Evolutionary conservation across 306 rosid species (phyloP).

Genomic region (Psophocarpus tetragonolobus): DNA sequence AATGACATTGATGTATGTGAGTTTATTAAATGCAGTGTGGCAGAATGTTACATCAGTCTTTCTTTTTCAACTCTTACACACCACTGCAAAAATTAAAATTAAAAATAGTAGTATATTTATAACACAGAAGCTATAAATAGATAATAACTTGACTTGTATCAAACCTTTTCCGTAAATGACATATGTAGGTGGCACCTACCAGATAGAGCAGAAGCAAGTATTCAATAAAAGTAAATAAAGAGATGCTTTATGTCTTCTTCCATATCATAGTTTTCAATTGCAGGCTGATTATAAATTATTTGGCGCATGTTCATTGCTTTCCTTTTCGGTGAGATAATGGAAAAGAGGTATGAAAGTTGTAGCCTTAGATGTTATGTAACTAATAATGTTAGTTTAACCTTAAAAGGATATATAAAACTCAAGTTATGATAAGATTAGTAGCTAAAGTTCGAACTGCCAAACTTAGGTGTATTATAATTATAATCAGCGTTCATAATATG

Average conservation of each 20-base stretch:
- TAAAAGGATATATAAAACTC: no score
- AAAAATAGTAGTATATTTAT: background rate
- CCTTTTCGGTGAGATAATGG: slow-evolving; percentile 24
- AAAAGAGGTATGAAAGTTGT: no score
- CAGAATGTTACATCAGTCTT: background rate
- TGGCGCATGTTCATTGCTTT: slow-evolving; percentile 35
- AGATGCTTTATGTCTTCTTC: slow-evolving; percentile 43
- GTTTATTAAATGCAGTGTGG: background rate
- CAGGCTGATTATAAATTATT: no score
- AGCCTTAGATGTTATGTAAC: no score
- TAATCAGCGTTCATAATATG: no score
- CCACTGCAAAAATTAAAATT: background rate
- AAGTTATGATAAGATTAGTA: no score
- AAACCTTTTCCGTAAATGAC: slow-evolving; percentile 48
- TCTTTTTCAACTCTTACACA: background rate
- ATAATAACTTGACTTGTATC: slow-evolving; percentile 52
- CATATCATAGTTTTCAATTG: no score
- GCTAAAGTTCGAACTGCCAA: no score
- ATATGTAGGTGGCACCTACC: slow-evolving; percentile 65
- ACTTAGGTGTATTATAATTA: no score
- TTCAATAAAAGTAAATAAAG: slow-evolving; percentile 49
- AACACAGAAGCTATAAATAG: slow-evolving; percentile 33
- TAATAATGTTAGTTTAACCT: no score
- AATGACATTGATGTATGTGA: background rate
- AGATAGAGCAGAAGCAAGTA: slow-evolving; percentile 38